Percentiles rank a stretch among this genome's conserved stretches.
Evolutionary conservation across 129 eudicot genomes (phyloP).

Genomic region (Escallonia rubra): DNA sequence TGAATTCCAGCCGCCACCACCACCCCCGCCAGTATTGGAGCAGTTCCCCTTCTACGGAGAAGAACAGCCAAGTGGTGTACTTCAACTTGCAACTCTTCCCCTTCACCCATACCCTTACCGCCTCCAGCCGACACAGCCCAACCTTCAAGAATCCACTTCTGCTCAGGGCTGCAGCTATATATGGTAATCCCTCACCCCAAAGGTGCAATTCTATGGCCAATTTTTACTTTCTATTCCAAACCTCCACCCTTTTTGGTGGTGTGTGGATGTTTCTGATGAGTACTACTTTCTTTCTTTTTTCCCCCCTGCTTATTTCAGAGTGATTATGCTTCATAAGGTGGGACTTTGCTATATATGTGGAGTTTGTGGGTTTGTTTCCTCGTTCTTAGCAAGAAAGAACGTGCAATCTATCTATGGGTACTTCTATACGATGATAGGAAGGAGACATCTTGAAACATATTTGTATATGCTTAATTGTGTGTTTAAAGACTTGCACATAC

Average conservation of each 20-base stretch:
- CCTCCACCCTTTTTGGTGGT: too few relatives aligned
- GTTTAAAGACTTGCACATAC: background rate
- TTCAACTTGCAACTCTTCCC: slow-evolving; percentile 39
- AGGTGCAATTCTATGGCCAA: too few relatives aligned
- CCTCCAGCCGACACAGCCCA: slow-evolving; percentile 68
- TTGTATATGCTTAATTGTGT: background rate
- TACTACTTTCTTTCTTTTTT: too few relatives aligned
- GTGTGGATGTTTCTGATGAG: too few relatives aligned
- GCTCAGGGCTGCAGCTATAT: slow-evolving; percentile 7
- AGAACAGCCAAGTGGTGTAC: slow-evolving; percentile 38
- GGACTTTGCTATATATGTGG: background rate
- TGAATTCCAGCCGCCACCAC: slow-evolving; percentile 29
- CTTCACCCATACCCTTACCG: slow-evolving; percentile 43
- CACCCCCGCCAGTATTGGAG: slow-evolving; percentile 33
- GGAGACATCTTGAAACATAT: background rate
- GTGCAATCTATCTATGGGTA: background rate
- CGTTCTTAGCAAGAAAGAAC: too few relatives aligned
- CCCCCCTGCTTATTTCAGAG: background rate
- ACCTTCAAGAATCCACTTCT: slow-evolving; percentile 48
- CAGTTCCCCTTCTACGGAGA: slow-evolving; percentile 63
- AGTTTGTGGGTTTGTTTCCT: too few relatives aligned
- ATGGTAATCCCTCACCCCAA: slow-evolving; percentile 7
- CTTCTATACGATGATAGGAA: background rate
- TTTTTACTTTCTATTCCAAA: too few relatives aligned
- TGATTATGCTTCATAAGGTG: background rate